Evolutionary conservation across 257 asterid genomes (phyloP).

Genomic region (Gynochthodes officinalis): DNA sequence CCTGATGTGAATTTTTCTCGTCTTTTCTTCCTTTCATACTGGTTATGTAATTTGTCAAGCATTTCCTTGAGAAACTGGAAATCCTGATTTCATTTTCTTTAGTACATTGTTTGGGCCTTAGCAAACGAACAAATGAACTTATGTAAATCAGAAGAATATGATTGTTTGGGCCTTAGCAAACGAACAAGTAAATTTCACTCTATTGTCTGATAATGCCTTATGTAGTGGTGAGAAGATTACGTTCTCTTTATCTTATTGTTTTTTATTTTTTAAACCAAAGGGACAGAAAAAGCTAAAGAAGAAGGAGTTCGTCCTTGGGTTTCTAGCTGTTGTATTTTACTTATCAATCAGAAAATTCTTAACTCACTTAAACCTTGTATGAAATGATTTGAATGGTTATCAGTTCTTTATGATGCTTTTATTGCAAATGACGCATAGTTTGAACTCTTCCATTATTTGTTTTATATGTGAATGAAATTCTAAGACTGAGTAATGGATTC

Average conservation of each 20-base stretch:
- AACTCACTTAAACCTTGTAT: background rate
- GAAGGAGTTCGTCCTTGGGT: background rate
- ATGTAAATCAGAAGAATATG: slow-evolving; percentile 8
- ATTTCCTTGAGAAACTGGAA: background rate
- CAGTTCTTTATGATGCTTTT: too few relatives aligned
- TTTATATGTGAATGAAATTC: background rate
- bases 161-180: too few relatives aligned
- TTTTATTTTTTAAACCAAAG: background rate
- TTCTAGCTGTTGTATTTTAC: too few relatives aligned
- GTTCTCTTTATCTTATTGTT: background rate
- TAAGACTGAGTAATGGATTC: background rate
- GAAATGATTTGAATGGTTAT: too few relatives aligned
- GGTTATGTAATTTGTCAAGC: background rate
- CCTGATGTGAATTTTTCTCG: background rate
- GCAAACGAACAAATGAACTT: slow-evolving; percentile 75
- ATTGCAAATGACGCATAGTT: background rate
- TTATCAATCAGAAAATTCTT: background rate
- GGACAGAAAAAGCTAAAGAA: background rate
- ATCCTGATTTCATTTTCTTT: background rate
- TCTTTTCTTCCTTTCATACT: background rate
- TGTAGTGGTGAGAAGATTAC: background rate
- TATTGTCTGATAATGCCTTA: too few relatives aligned
- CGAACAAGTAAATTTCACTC: background rate
- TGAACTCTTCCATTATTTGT: background rate
- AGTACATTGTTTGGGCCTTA: slow-evolving; percentile 39